Base-by-base conservation (phyloP, 352 stramenopile genomes). In the Pythium monospermum region DNA sequence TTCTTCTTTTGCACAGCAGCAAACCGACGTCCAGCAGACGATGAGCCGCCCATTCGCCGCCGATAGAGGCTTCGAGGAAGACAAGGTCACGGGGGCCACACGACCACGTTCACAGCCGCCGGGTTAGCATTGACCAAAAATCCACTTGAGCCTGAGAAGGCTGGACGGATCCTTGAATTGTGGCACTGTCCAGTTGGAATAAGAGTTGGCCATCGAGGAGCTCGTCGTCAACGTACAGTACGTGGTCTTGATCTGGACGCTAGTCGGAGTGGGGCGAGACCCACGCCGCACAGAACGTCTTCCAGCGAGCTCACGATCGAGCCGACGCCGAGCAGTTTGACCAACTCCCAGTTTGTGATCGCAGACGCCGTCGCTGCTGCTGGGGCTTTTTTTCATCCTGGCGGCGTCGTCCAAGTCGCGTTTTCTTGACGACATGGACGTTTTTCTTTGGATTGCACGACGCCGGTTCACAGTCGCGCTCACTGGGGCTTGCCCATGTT, bases 211-310 rank as follows among this genome's bases (percentile, higher is more conserved):
- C 18, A 23, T 61, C 51, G 40, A 35, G 16, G 26, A 65, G 42
- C n/a, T 61, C 51, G 44, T 69, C 61, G 2, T 62, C 44, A 11
- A 73, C 46, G n/a, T n/a, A n/a, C n/a, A n/a, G 27, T 49, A 35
- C 10, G 45, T 30, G 12, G 57, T 53, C 25, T 72, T 72, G 31
- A 76, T 67, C 39, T 75, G 71, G 44, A 80, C 52, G 1, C 56
- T n/a, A 43, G 49, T 18, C 53, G 43, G 26, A 35, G 69, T 10
- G 55, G 53, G 47, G n/a, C n/a, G 33, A 69, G 65, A 39, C 74
- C 56, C 5, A 58, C 68, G 11, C 73, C 73, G 47, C 78, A 85
- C 59, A 85, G 74, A 32, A 76, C 70, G 58, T 87, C 73, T 49
- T 80, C 70, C 6, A 83, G 61, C 23, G 62, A 71, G 2, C 72